Evolutionary conservation across 495 filamentous ascomycete species (phyloP).

Genomic region (Pseudomonodictys pantanalensis): DNA sequence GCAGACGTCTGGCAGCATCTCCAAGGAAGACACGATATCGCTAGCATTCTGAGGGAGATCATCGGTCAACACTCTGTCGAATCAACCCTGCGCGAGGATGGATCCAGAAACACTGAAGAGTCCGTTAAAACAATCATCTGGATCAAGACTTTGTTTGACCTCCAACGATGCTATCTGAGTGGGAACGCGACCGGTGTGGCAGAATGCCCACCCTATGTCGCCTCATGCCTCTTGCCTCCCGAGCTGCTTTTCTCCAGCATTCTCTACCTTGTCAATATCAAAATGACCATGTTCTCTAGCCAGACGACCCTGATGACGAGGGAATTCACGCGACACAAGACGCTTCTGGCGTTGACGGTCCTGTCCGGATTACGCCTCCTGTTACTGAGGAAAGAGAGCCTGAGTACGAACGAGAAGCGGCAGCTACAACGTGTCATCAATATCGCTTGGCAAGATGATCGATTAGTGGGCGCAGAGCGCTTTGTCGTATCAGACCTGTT

Average conservation of each 20-base stretch:
- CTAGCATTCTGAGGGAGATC: slow-evolving; percentile 28
- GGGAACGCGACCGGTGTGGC: slow-evolving; percentile 17
- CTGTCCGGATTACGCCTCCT: slow-evolving; percentile 29
- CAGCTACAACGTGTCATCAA: slow-evolving; percentile 26
- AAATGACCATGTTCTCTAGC: slow-evolving; percentile 23
- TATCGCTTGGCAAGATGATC: slow-evolving; percentile 28
- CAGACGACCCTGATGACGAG: slow-evolving; percentile 26
- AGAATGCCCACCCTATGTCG: slow-evolving; percentile 30
- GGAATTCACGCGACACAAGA: slow-evolving; percentile 24
- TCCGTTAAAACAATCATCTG: slow-evolving; percentile 28
- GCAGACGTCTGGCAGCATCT: slow-evolving; percentile 24
- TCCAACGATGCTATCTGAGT: slow-evolving; percentile 26
- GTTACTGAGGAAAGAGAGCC: slow-evolving; percentile 19
- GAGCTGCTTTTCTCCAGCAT: slow-evolving; percentile 30
- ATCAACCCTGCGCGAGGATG: slow-evolving; percentile 16
- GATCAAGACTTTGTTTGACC: slow-evolving; percentile 31
- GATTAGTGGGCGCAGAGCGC: slow-evolving; percentile 18
- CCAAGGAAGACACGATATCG: slow-evolving; percentile 27
- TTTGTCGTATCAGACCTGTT: slow-evolving; percentile 31
- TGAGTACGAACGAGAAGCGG: slow-evolving; percentile 17
- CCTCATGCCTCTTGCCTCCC: slow-evolving; percentile 22
- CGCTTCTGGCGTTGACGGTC: slow-evolving; percentile 27
- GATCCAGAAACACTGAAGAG: slow-evolving; percentile 3
- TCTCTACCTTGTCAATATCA: slow-evolving; percentile 28
- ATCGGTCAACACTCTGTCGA: slow-evolving; percentile 29